These are phyloP conservation scores for Cucurbita maxima DNA, from an alignment of 306 rosid species.

Conservation along the genomic window DNA sequence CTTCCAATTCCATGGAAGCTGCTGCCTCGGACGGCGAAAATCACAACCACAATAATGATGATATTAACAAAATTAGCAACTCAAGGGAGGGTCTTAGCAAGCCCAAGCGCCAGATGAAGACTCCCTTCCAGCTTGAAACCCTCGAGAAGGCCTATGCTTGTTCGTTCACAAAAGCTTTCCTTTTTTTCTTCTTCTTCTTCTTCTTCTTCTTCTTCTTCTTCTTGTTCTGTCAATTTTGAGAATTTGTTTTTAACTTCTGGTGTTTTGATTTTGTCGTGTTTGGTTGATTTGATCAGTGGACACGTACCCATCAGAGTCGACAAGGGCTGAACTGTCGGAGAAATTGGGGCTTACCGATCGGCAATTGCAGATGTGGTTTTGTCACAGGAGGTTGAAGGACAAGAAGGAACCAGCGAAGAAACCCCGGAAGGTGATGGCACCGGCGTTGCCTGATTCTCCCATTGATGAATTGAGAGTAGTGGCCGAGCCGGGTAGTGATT, in stretches of 20 bases:
- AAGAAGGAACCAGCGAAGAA: constrained; percentile 68
- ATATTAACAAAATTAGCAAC: constrained; percentile 39
- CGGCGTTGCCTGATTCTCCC: constrained; percentile 46
- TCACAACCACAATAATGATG: constrained; percentile 26
- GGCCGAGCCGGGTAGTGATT: constrained; percentile 52
- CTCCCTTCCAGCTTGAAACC: constrained; percentile 90
- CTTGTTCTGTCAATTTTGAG: not conserved
- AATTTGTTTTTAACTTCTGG: not conserved
- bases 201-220: not conserved
- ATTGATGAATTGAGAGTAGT: constrained; percentile 38
- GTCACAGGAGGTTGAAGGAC: constrained; percentile 92
- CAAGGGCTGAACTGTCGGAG: constrained; percentile 60
- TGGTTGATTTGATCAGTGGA: constrained; percentile 56
- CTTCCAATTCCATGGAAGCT: constrained; percentile 50
- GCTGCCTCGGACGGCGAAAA: constrained; percentile 55
- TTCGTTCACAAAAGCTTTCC: constrained; percentile 14
- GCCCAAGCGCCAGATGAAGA: constrained; percentile 99
- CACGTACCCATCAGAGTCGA: constrained; percentile 73
- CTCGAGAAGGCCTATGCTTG: constrained; percentile 86
- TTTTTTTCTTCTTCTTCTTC: not conserved
- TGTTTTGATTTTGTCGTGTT: constrained; percentile 2
- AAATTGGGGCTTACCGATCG: constrained; percentile 91
- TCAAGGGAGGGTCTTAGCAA: constrained; percentile 89
- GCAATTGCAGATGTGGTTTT: constrained; percentile 99
- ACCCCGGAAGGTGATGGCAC: constrained; percentile 20